Conservation (phyloP, 257 asterid genomes). For the Ocimum tenuiflorum region DNA sequence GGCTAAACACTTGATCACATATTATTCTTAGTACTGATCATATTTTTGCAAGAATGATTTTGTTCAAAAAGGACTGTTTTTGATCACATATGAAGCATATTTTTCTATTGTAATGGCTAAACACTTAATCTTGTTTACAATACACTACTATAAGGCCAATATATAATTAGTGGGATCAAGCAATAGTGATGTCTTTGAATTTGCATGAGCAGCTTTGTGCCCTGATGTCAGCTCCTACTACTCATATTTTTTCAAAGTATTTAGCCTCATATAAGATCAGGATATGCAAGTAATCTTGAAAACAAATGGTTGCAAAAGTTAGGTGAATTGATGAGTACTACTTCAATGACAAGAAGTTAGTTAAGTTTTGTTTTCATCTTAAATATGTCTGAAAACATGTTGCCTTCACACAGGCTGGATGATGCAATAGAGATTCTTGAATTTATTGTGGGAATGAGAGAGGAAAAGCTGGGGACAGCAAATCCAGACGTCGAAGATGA, state of each 20-base stretch:
- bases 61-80: no score
- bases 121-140: background rate
- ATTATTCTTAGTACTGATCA: background rate
- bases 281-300: background rate
- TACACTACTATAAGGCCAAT: background rate
- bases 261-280: background rate
- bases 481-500: constrained; percentile 91
- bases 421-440: constrained; percentile 82
- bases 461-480: constrained; percentile 96
- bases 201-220: background rate
- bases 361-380: constrained; percentile 6
- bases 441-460: constrained; percentile 77
- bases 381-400: background rate
- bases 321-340: background rate
- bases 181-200: background rate
- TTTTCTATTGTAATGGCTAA: no score
- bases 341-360: constrained; percentile 10
- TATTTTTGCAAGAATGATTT: background rate
- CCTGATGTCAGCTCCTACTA: background rate
- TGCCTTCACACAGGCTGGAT: constrained; percentile 48
- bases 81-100: no score
- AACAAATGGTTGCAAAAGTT: constrained; percentile 6
- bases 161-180: background rate
- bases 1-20: no score
- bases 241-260: background rate